Percentiles rank a stretch among this genome's conserved stretches.
These are phyloP conservation scores for Jackrogersella multiformis DNA, from an alignment of 495 filamentous ascomycete species.

Conservation along the genomic window DNA sequence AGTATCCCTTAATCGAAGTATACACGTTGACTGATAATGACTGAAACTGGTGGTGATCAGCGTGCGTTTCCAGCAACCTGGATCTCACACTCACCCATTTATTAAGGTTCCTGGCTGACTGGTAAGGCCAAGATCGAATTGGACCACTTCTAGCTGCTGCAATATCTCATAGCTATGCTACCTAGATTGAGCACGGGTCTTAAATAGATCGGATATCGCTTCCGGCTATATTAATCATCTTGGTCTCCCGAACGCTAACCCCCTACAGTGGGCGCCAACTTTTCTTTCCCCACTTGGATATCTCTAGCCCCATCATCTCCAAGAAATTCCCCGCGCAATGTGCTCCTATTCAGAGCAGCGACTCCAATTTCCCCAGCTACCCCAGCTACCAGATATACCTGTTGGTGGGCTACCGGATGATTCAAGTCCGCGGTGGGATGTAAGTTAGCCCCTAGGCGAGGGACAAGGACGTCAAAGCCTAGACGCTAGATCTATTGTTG, in stretches of 20 bases:
- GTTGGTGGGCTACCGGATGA: slow-evolving; percentile 27
- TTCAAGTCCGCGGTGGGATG: slow-evolving; percentile 24
- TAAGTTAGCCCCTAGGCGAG: not conserved
- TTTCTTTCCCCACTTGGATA: too few relatives aligned
- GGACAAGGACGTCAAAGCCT: not conserved
- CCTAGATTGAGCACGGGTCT: not conserved
- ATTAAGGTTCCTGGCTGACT: slow-evolving; percentile 1
- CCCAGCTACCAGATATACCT: not conserved
- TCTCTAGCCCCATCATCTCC: too few relatives aligned
- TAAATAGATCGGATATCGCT: slow-evolving; percentile 30
- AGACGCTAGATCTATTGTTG: not conserved
- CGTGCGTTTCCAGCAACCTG: slow-evolving; percentile 21
- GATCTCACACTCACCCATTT: slow-evolving; percentile 6
- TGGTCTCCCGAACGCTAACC: too few relatives aligned
- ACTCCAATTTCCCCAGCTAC: slow-evolving; percentile 4
- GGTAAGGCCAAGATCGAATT: not conserved
- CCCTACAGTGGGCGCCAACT: too few relatives aligned
- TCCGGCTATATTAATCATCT: slow-evolving; percentile 20
- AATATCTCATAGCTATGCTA: not conserved
- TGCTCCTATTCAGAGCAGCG: not conserved
- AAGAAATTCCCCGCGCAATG: not conserved
- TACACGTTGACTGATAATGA: not conserved
- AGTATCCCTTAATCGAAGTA: too few relatives aligned
- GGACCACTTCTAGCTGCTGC: slow-evolving; percentile 1
- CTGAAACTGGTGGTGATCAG: slow-evolving; percentile 14